Base-by-base conservation (phyloP, 1,284 basidiomycete species). In the Irpex sp. region DNA sequence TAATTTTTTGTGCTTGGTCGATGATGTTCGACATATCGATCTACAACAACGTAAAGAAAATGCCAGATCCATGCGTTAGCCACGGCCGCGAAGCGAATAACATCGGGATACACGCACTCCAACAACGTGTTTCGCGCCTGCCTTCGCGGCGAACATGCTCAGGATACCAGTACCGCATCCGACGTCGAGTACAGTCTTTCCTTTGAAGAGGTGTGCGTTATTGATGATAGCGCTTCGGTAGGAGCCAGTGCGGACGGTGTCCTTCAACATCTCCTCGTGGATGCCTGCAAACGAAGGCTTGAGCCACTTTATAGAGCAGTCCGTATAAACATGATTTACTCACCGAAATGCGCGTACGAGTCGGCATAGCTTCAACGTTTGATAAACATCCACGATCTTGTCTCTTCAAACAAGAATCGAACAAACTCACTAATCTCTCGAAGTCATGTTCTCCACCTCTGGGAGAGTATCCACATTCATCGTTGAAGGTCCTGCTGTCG, bases 1-100 rank as follows among this genome's bases (percentile, higher is more conserved):
- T 87, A 68, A 99, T 99, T 79, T 95, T 96, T 80, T 90, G 86
- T 5, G 97, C 97, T 81, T 99, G 96, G 79, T 98, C 96, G 73
- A 98, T 93, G 78, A 99, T 99, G 80, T 99, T 98, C 66, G 94
- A 98, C 97, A 99, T 99, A 79, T 99, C 97, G 75, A 99, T 96
- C 92, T 94, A 33, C 28, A 7, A 7, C 28, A 33, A 33, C 7
- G 59, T n/a, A 8, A 9, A 57, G 28, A 28, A 21, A 52, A 21
- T 33, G 19, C 18, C 52, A 64, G 16, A 23, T 61, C 35, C 48
- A 57, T 33, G 19, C 12, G 18, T 14, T 45, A 45, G 42, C 5
- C 14, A 18, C 42, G 42, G 12, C 5, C 14, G 5, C 5, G 42
- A 18, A 14, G 42, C 42, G 18, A 16, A 45, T 45, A 59, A 42